These are phyloP conservation scores for Phaeolepiota aurea DNA, from an alignment of 768 basidiomycete genomes.

Conservation along the genomic window DNA sequence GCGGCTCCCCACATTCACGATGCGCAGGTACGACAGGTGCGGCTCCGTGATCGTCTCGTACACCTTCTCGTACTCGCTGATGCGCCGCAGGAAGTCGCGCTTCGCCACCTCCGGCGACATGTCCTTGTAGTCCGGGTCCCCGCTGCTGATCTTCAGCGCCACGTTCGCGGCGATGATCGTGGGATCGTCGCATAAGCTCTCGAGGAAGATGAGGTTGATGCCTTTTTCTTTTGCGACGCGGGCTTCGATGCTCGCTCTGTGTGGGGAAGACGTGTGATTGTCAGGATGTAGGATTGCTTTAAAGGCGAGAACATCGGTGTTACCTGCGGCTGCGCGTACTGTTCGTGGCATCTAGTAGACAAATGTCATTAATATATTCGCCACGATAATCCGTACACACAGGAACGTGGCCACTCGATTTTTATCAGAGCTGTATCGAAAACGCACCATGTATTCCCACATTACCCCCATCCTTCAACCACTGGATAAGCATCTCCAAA, in stretches of 20 bases:
- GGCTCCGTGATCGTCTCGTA: constrained; percentile 95
- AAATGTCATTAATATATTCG: not conserved
- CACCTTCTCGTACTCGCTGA: constrained; percentile 87
- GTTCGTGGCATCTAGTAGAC: constrained; percentile 85
- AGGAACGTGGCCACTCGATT: too few species aligned
- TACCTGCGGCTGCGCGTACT: constrained; percentile 73
- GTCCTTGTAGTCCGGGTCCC: constrained; percentile 96
- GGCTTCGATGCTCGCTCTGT: constrained; percentile 73
- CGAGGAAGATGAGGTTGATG: constrained; percentile 85
- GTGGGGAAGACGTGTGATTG: not conserved
- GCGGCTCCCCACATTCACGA: constrained; percentile 88
- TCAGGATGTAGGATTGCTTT: too few species aligned
- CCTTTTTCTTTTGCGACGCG: constrained; percentile 84
- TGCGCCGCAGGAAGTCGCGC: constrained; percentile 84
- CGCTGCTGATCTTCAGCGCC: constrained; percentile 89
- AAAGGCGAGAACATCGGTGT: constrained; percentile 11
- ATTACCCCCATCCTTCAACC: constrained; percentile 93
- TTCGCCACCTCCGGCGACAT: constrained; percentile 80
- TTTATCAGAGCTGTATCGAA: not conserved
- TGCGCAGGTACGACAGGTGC: constrained; percentile 82
- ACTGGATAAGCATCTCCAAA: constrained; percentile 88
- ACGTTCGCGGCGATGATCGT: constrained; percentile 93
- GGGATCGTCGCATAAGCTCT: constrained; percentile 92
- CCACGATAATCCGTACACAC: not conserved
- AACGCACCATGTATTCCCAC: constrained; percentile 90